These are phyloP conservation scores for Backusella mclennaniae DNA, from an alignment of 192 early-diverging fungal genomes.

Conservation along the genomic window DNA sequence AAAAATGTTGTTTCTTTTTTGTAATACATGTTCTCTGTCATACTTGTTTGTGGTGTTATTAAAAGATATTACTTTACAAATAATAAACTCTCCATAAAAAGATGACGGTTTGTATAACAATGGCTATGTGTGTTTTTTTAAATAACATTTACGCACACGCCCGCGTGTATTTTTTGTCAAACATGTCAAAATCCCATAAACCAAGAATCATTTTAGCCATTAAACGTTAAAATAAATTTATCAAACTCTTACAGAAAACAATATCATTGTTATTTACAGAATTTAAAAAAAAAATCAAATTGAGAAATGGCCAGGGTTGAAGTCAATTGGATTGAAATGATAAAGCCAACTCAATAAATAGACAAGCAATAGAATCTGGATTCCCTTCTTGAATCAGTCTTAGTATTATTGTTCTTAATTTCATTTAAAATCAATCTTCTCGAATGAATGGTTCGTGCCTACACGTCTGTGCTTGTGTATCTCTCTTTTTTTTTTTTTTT, in stretches of 20 bases:
- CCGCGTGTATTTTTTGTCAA: neutral
- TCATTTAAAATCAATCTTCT: neutral
- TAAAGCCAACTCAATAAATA: neutral
- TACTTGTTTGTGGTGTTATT: too few species aligned
- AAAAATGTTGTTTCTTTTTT: too few species aligned
- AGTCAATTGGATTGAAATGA: neutral
- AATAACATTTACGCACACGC: neutral
- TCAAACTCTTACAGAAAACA: neutral
- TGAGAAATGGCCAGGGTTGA: neutral
- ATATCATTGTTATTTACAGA: neutral
- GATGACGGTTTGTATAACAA: too few species aligned
- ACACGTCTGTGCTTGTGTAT: neutral
- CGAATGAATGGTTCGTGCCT: neutral
- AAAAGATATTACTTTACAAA: too few species aligned
- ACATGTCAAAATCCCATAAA: neutral
- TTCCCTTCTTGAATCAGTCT: neutral
- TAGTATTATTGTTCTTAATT: neutral
- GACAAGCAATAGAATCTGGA: neutral
- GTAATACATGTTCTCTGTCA: too few species aligned
- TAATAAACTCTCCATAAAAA: too few species aligned
- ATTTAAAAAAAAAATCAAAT: neutral
- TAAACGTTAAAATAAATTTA: neutral
- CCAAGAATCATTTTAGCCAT: neutral
- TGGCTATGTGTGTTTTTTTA: too few species aligned
- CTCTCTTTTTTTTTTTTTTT: neutral